Evolutionary conservation across 139 green algal species (phyloP), one percentile per base, ranked within the genome.

Genomic region (Tetradesmus obliquus): DNA sequence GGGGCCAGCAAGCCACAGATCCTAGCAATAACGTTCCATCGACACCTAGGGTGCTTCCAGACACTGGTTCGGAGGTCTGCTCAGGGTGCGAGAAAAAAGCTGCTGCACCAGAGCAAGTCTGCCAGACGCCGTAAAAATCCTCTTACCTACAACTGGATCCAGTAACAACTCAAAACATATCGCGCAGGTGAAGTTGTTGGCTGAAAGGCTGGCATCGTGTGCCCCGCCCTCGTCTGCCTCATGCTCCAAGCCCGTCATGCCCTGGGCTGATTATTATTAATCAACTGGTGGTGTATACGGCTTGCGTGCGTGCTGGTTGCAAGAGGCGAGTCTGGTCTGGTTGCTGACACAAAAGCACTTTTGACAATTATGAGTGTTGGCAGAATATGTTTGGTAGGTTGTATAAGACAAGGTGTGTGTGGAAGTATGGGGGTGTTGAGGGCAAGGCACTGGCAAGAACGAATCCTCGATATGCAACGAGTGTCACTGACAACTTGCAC

Each of bases 161-260:
- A 94, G 83, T 5, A 94, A 71, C 19, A 94, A 83, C 74, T 94
- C 91, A 45, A 90, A 92, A 51, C 91, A 94, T 60, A 94, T 92
- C 0, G 88, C 86, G 79, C 91, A 94, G 0, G 66, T 76, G 17
- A 76, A 76, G 66, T 76, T 76, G 66, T 76, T 76, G 66, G 66
- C 66, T n/a, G 66, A 76, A 24, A 76, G 66, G 66, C 66, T 76
- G 66, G 66, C 66, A 24, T 76, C 66, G 17, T 76, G 66, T 76
- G 66, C 66, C 17, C 66, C 66, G 66, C 66, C 66, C 66, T 76
- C 66, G 17, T 76, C 66, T 76, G n/a, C 66, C 66, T 76, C 66
- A 24, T 76, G 66, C 66, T 76, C 66, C 66, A 76, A 24, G 66
- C 66, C 66, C 2, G 66, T 76, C 66, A 76, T 76, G 66, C 66